Base-by-base conservation (phyloP, 1,284 basidiomycete genomes). In the Puccinia horiana region DNA sequence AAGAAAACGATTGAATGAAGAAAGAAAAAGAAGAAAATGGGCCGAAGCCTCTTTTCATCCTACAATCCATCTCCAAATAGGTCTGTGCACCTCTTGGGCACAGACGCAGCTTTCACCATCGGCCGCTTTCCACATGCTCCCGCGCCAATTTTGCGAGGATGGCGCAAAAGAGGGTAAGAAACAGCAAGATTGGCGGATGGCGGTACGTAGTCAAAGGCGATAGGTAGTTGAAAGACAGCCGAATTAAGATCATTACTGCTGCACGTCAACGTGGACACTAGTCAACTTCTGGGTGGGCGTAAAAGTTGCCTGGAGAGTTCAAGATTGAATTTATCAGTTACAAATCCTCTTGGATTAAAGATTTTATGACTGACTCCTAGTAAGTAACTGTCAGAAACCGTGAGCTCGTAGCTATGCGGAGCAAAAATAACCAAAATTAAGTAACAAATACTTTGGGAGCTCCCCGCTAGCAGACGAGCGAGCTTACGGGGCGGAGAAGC, bases 261-360 rank as follows among this genome's bases (percentile, higher is more conserved):
- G 67, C 67, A 69, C 67, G 40, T 69, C 42, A 11, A 69, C 67
- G 40, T 42, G 8, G 23, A 69, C 67, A 26, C 67, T 69, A 9
- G 67, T 69, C 67, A 69, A 20, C 40, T 69, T 37, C 11, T 42
- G 32, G 16, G n/a, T 69, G n/a, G 67, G 67, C 11, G 67, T 69
- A 42, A 69, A 69, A 23, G 67, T 69, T 14, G 67, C 67, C 67
- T 69, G n/a, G 40, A 6, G n/a, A 69, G 42, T 69, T 42, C 14
- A 69, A 40, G 6, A 40, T 40, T 14, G 40, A 18, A 26, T 14
- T 44, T 20, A 37, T n/a, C 32, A 69, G 32, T 69, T 12, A 12
- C 42, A 11, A 40, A 23, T 40, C 18, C 14, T n/a, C 42, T 44
- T 69, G n/a, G 2, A 26, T 9, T 11, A 23, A 14, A 6, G 40